Evolutionary conservation across 2,329 filamentous ascomycete genomes (phyloP).

Genomic region (Penicillium concentricum): DNA sequence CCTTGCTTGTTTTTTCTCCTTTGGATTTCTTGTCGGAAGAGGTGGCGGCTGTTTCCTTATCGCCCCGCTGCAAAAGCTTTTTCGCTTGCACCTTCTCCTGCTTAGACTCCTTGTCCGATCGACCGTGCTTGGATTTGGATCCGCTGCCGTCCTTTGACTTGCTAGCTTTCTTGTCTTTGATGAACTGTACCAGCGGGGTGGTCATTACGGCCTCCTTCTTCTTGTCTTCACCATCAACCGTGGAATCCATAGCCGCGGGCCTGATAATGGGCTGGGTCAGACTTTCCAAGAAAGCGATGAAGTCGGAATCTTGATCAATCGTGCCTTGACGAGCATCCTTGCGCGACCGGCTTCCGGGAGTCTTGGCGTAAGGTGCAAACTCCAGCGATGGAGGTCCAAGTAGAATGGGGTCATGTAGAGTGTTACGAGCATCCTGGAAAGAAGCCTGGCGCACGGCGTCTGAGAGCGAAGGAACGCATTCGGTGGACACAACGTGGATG

Average conservation of each 20-base stretch:
- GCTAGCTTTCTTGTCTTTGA: constrained; percentile 88
- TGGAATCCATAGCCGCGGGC: constrained; percentile 49
- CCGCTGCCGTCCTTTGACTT: constrained; percentile 62
- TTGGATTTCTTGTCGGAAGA: constrained; percentile 39
- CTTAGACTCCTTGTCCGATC: constrained; percentile 42
- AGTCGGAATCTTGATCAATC: constrained; percentile 94
- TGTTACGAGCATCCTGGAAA: constrained; percentile 81
- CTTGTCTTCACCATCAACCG: constrained; percentile 51
- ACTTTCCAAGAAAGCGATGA: constrained; percentile 86
- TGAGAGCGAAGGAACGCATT: constrained; percentile 65
- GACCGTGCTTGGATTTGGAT: constrained; percentile 42
- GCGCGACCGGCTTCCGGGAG: constrained; percentile 71
- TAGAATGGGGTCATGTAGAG: constrained; percentile 68
- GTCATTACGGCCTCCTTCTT: constrained; percentile 67
- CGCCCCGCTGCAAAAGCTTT: constrained; percentile 41
- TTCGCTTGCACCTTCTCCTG: constrained; percentile 42
- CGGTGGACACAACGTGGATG: constrained; percentile 72
- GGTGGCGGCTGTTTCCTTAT: constrained; percentile 32
- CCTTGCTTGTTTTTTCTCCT: constrained; percentile 60
- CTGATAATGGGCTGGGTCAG: constrained; percentile 73
- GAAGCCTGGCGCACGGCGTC: constrained; percentile 66
- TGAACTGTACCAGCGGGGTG: constrained; percentile 84
- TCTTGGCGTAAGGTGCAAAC: constrained; percentile 78
- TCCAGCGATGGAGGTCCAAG: constrained; percentile 78
- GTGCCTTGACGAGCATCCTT: constrained; percentile 85